phyloP scores from a whole-genome alignment of 345 rosid species.

The Populus ilicifolia region DNA sequence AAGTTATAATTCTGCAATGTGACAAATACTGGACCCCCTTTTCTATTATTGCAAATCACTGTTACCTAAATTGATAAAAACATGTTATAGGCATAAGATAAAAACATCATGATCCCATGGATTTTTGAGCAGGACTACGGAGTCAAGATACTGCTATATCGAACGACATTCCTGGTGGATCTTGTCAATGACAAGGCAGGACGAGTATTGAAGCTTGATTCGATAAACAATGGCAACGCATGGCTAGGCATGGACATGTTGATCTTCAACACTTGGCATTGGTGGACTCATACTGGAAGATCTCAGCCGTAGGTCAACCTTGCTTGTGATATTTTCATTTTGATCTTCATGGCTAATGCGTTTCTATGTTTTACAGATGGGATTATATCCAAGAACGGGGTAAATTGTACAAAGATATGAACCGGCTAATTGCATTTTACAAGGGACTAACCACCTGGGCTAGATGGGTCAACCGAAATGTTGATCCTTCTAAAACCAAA shows the following conservation, averaged over 20 bases:
- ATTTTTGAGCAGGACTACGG: slow-evolving; percentile 50
- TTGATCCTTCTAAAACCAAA: slow-evolving; percentile 65
- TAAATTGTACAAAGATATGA: slow-evolving; percentile 67
- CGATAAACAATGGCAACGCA: slow-evolving; percentile 53
- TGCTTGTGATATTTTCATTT: background rate
- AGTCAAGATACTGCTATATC: slow-evolving; percentile 49
- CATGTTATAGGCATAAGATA: no score
- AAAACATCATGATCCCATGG: background rate
- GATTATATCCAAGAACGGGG: slow-evolving; percentile 68
- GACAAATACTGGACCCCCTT: background rate
- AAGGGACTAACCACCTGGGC: slow-evolving; percentile 93
- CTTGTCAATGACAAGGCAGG: slow-evolving; percentile 42
- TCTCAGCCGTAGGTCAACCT: slow-evolving; percentile 58
- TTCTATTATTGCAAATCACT: background rate
- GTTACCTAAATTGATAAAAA: no score
- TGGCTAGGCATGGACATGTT: slow-evolving; percentile 91
- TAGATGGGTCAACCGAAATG: slow-evolving; percentile 68
- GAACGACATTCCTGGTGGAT: slow-evolving; percentile 69
- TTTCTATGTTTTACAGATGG: slow-evolving; percentile 44
- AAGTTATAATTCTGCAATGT: background rate
- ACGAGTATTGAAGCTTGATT: slow-evolving; percentile 61
- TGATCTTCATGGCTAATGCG: no score
- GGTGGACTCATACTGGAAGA: slow-evolving; percentile 86
- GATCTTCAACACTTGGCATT: slow-evolving; percentile 85
- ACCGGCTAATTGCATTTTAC: slow-evolving; percentile 70